Percentiles rank a stretch among this genome's conserved stretches.
Conservation (phyloP, 805 yeast species). For the Ogataea corticis region DNA sequence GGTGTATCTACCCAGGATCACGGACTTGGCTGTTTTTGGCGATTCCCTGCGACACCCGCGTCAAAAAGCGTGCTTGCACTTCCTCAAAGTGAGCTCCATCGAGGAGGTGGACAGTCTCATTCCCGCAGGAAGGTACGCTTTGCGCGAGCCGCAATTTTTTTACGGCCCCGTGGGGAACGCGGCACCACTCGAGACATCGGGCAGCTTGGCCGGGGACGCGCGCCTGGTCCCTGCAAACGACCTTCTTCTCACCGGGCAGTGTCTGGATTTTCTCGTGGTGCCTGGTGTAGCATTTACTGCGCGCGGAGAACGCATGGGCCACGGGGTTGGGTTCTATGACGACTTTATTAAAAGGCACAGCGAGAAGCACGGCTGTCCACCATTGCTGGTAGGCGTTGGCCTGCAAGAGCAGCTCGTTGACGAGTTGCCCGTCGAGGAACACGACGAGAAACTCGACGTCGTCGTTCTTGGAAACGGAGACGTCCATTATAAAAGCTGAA, state of each 20-base stretch:
- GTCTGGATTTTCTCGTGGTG: conserved; percentile 68
- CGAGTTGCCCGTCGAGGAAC: conserved; percentile 47
- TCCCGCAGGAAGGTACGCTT: conserved; percentile 68
- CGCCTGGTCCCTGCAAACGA: conserved; percentile 25
- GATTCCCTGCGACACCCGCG: conserved; percentile 25
- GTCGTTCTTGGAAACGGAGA: conserved; percentile 42
- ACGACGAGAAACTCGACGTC: conserved; percentile 61
- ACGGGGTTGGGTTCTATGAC: conserved; percentile 93
- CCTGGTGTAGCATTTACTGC: conserved; percentile 84
- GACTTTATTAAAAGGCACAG: conserved; percentile 58
- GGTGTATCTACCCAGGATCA: conserved; percentile 58
- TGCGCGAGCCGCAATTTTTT: conserved; percentile 61
- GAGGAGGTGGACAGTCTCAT: conserved; percentile 45
- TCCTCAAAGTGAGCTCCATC: conserved; percentile 49
- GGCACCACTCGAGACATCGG: not conserved
- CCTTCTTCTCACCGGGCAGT: conserved; percentile 13
- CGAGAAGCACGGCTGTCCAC: conserved; percentile 35
- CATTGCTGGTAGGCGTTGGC: conserved; percentile 62
- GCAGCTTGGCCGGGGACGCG: not conserved
- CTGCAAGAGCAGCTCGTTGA: conserved; percentile 60
- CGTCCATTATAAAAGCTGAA: not conserved
- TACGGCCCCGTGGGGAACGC: not conserved
- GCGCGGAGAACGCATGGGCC: conserved; percentile 63
- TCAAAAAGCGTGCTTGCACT: conserved; percentile 51
- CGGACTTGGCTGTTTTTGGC: conserved; percentile 30